Evolutionary conservation across 2,329 filamentous ascomycete species (phyloP).

Genomic region (Dactylonectria macrodidyma): DNA sequence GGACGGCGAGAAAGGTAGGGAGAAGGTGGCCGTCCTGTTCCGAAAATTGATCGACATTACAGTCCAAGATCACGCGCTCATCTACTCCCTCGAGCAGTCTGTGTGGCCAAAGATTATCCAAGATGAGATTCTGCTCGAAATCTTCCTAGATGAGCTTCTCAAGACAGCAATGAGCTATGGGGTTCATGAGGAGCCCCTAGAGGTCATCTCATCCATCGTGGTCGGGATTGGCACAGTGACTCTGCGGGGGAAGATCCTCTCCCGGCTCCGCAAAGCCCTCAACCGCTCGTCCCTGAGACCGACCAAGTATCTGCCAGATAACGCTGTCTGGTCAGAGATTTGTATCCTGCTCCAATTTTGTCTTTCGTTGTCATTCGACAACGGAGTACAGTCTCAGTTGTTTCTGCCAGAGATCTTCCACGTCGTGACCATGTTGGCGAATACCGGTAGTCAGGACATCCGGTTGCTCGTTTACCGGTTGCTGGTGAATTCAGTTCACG

Average conservation of each 20-base stretch:
- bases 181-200: constrained; percentile 70
- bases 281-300: constrained; percentile 77
- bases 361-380: constrained; percentile 77
- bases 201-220: constrained; percentile 74
- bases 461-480: constrained; percentile 74
- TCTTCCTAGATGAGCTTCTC: constrained; percentile 77
- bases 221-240: constrained; percentile 76
- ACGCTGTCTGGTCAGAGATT: constrained; percentile 79
- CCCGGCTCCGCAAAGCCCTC: constrained; percentile 75
- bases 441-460: constrained; percentile 72
- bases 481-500: constrained; percentile 77
- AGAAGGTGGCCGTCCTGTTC: constrained; percentile 75
- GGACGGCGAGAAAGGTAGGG: constrained; percentile 76
- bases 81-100: constrained; percentile 73
- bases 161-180: constrained; percentile 73
- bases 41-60: constrained; percentile 78
- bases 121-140: constrained; percentile 76
- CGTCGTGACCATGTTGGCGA: constrained; percentile 79
- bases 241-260: constrained; percentile 75
- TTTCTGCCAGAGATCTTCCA: constrained; percentile 80
- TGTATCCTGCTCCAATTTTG: constrained; percentile 78
- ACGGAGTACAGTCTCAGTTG: constrained; percentile 76
- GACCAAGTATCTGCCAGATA: constrained; percentile 76
- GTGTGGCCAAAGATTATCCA: constrained; percentile 76
- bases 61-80: constrained; percentile 71